Percentiles rank a stretch among this genome's conserved stretches.
Evolutionary conservation across 345 rosid species (phyloP).

Genomic region (Moricandia moricandioides): DNA sequence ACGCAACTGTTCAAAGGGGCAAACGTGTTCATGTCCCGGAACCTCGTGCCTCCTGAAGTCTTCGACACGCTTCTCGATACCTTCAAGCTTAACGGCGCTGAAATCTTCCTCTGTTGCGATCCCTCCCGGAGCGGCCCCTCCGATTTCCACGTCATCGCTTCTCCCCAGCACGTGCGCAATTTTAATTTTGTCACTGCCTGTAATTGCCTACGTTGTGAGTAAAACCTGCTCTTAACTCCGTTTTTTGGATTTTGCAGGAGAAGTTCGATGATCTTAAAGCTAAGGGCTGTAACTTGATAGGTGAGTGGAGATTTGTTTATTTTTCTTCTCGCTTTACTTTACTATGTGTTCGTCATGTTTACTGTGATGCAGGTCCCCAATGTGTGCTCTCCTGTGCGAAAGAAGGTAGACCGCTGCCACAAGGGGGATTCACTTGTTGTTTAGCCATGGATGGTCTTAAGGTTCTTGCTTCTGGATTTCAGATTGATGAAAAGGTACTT

Average conservation of each 20-base stretch:
- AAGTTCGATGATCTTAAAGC: conserved; percentile 80
- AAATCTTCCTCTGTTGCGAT: conserved; percentile 86
- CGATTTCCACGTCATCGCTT: conserved; percentile 84
- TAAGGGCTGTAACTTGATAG: conserved; percentile 77
- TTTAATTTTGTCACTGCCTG: not conserved
- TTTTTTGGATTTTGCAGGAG: conserved; percentile 50
- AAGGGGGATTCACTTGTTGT: conserved; percentile 79
- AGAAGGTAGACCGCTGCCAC: conserved; percentile 72
- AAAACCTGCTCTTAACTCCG: not conserved
- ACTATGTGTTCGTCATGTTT: not conserved
- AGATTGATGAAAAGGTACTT: conserved; percentile 75
- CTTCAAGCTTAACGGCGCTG: conserved; percentile 78
- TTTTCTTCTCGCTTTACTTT: not conserved
- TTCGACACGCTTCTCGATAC: conserved; percentile 85
- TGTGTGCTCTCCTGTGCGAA: conserved; percentile 88
- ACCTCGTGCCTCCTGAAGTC: conserved; percentile 80
- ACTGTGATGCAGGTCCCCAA: conserved; percentile 63
- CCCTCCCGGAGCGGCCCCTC: conserved; percentile 69
- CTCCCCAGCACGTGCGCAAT: conserved; percentile 57
- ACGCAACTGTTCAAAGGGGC: conserved; percentile 64
- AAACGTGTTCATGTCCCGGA: conserved; percentile 80
- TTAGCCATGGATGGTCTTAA: conserved; percentile 92
- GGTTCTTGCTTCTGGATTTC: conserved; percentile 88
- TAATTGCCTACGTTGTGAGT: not conserved
- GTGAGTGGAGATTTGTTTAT: conserved; percentile 36